Percentiles rank a stretch among this genome's conserved stretches.
phyloP scores from a whole-genome alignment of 2,329 filamentous ascomycete genomes.

The Aspergillus ustus region DNA sequence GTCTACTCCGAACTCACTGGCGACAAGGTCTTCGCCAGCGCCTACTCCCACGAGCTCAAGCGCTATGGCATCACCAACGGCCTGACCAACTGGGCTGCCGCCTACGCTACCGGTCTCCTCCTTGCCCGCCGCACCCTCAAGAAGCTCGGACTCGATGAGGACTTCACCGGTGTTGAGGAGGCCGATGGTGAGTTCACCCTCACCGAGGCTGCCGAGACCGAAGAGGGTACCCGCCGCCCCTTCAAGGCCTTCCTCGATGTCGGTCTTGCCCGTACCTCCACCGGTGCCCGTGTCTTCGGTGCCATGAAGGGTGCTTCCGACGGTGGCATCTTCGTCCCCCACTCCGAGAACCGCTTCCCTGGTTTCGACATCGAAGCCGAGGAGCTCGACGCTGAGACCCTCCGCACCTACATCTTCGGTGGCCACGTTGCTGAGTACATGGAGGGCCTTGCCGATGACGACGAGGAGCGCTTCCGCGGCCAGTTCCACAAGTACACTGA shows the following conservation, averaged over 20 bases:
- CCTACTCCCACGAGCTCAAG: slow-evolving; percentile 97
- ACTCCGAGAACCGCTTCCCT: slow-evolving; percentile 99
- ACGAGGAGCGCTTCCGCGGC: slow-evolving; percentile 98
- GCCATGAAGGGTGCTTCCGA: slow-evolving; percentile 99
- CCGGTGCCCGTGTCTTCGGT: slow-evolving; percentile 97
- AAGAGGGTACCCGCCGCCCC: slow-evolving; percentile 85
- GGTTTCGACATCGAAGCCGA: slow-evolving; percentile 96
- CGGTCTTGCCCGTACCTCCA: slow-evolving; percentile 95
- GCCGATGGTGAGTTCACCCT: slow-evolving; percentile 93
- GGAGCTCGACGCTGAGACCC: slow-evolving; percentile 95
- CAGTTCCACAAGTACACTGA: slow-evolving; percentile 99
- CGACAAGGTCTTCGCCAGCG: slow-evolving; percentile 93
- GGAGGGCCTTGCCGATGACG: slow-evolving; percentile 98
- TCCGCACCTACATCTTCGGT: slow-evolving; percentile 99
- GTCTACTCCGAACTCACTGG: slow-evolving; percentile 93
- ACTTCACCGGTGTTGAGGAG: slow-evolving; percentile 96
- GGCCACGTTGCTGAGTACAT: slow-evolving; percentile 99
- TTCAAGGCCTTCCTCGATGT: slow-evolving; percentile 99
- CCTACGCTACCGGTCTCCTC: slow-evolving; percentile 95
- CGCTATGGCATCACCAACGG: slow-evolving; percentile 98
- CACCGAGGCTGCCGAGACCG: slow-evolving; percentile 90
- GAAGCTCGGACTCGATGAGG: slow-evolving; percentile 94
- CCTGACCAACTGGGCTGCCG: slow-evolving; percentile 99
- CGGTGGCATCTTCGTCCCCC: slow-evolving; percentile 93
- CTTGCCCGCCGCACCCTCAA: slow-evolving; percentile 94